Evolutionary conservation across 192 early-diverging fungal species (phyloP), one percentile per base, ranked within the genome.

Genomic region (Coemansia sp.): DNA sequence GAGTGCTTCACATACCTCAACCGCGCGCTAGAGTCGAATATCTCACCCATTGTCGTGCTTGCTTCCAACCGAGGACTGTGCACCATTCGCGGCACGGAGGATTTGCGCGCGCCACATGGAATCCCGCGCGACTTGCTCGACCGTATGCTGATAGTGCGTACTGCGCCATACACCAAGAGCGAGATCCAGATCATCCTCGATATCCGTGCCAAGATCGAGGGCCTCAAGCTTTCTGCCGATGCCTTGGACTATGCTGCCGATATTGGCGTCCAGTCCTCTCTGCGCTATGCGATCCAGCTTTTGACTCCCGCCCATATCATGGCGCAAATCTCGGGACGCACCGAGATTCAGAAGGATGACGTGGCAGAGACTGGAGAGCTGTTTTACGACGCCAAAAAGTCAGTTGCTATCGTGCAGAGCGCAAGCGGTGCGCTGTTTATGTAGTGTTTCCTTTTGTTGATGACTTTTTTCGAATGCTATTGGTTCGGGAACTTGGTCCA

Each of bases 1-100:
- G 98, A 99, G 76, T 99, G 96, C 84, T 99, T 99, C 73, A 98
- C 98, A 2, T 99, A 97, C 71, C 85, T 99, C 60, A 99, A 98
- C 86, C 94, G 96, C 39, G 98, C 98, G 27, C 85, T 99, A 24
- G 98, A 99, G 79, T 96, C 94, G 1, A 87, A 92, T 35, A 87
- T 99, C 32, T 92, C 94, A 10, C 98, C 98, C 20, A 97, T 99
- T 72, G 98, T 99, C 14, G 91, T 99, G 49, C 91, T 99, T 80
- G 98, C 98, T 4, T 97, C 96, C 24, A 99, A 99, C 82, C 90
- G 96, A 59, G 96, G 96, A 45, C 91, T 96, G 81, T 96, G 93
- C 76, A 88, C 91, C 19, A 86, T 86, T 51, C 87, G 92, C 62
- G 93, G 93, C 62, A 94, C 90, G 40, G 92, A 93, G 56, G 79